phyloP scores from a whole-genome alignment of 2,329 filamentous ascomycete species.

The Aspergillus floridensis region DNA sequence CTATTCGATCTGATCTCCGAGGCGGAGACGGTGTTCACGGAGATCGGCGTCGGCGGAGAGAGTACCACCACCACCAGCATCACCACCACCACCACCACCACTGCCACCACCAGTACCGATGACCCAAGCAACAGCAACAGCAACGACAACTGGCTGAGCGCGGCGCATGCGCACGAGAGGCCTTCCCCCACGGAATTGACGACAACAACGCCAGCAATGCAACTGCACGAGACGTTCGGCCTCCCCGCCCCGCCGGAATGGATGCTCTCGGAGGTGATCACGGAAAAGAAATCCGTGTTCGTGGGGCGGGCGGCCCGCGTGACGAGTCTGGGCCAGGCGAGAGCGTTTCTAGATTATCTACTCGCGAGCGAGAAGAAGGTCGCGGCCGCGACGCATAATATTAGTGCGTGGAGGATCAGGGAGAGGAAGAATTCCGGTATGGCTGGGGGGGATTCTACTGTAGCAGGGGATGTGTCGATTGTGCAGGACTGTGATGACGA shows the following conservation, averaged over 20 bases:
- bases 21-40: slow-evolving; percentile 49
- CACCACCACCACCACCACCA: too few species aligned
- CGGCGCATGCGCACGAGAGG: too few species aligned
- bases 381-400: slow-evolving; percentile 88
- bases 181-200: not conserved
- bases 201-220: not conserved
- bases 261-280: slow-evolving; percentile 69
- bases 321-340: slow-evolving; percentile 67
- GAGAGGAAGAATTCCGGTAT: slow-evolving; percentile 40
- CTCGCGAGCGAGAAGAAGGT: slow-evolving; percentile 79
- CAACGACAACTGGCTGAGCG: slow-evolving; percentile 19
- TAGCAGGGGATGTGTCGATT: slow-evolving; percentile 41
- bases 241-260: slow-evolving; percentile 57
- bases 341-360: slow-evolving; percentile 68
- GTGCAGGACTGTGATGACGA: slow-evolving; percentile 96
- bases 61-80: not conserved
- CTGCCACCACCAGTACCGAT: too few species aligned
- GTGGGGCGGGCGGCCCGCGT: slow-evolving; percentile 73
- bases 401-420: slow-evolving; percentile 86
- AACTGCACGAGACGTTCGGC: slow-evolving; percentile 28
- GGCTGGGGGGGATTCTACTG: slow-evolving; percentile 53
- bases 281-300: slow-evolving; percentile 86
- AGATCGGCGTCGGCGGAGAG: slow-evolving; percentile 50
- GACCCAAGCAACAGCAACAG: too few species aligned
- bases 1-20: slow-evolving; percentile 87